Base-by-base conservation (phyloP, 495 filamentous ascomycete species). In the Penicillium egyptiacum region DNA sequence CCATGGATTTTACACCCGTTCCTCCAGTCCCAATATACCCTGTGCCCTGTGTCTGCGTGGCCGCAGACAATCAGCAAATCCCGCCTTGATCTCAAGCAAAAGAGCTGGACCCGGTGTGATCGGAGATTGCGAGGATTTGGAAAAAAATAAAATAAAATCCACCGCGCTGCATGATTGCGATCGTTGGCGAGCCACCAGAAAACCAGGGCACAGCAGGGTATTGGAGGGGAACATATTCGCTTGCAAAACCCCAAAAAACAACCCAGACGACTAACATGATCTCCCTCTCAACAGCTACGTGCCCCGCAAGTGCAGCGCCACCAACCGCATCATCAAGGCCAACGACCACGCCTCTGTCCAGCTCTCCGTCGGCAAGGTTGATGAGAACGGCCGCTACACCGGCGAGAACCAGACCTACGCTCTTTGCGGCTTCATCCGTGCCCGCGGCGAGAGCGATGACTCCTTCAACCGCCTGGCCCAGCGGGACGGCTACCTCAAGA, bases 241-340 rank as follows among this genome's bases (percentile, higher is more conserved):
- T 56, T 19, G 50, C 55, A 59, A 59, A 54, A 9, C 31, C 10
- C 42, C 49, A 40, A n/a, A 60, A 20, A 37, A 35, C 12, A 56
- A 44, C 7, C 23, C 5, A 55, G 28, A 47, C 22, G 50, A 60
- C 57, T 71, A 69, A 72, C 69, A 58, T 58, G 10, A 28, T 10
- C 46, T 33, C 46, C 50, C 52, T 57, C 26, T 31, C 30, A 49
- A 62, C 73, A 96, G 91, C 77, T 98, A 97, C 85, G 91, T 97
- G 83, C 93, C 95, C 77, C 91, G 94, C 84, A 99, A 93, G 86
- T 93, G 90, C 88, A 88, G 84, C 76, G 90, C 90, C 70, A 93
- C 90, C 77, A 89, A 89, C 88, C 86, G 90, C 79, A 96, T 98
- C 86, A 96, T 98, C 86, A 96, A 96, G 83, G 90, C 94, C 81